A percentile compares a stretch with the other conserved stretches of the same genome.
Conservation (phyloP, 345 rosid species). For the Clausena lansium region DNA sequence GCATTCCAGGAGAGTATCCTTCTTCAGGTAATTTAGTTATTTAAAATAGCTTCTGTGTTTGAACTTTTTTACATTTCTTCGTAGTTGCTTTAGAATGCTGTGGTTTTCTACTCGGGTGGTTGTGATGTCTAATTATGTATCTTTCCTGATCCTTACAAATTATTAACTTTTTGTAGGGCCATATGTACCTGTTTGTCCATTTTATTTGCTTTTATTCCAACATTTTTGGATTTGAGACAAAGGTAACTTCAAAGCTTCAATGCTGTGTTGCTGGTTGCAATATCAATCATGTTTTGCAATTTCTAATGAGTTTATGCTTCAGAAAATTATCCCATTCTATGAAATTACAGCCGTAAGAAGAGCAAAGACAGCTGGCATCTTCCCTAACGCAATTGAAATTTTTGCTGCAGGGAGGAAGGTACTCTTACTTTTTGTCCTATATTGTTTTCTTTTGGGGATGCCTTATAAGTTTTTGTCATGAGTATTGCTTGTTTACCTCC, state of each 20-base stretch:
- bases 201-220: conserved; percentile 92
- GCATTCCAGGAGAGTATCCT: conserved; percentile 95
- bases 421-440: conserved; percentile 13
- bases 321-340: conserved; percentile 73
- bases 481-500: conserved; percentile 4
- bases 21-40: conserved; percentile 59
- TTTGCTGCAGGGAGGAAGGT: conserved; percentile 87
- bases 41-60: background rate
- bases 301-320: conserved; percentile 23
- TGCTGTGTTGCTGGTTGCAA: background rate
- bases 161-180: conserved; percentile 65
- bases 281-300: conserved; percentile 17
- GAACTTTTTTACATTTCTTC: background rate
- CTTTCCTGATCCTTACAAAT: background rate
- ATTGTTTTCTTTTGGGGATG: conserved; percentile 14
- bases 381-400: conserved; percentile 93
- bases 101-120: background rate
- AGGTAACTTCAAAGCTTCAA: conserved; percentile 47
- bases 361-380: conserved; percentile 96
- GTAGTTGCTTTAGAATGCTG: background rate
- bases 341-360: conserved; percentile 74
- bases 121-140: background rate
- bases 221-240: conserved; percentile 98
- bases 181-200: conserved; percentile 83
- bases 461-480: background rate